A percentile compares a stretch with the other conserved stretches of the same genome.
phyloP scores from a whole-genome alignment of 2,329 filamentous ascomycete genomes.

The Diaporthe sp. region DNA sequence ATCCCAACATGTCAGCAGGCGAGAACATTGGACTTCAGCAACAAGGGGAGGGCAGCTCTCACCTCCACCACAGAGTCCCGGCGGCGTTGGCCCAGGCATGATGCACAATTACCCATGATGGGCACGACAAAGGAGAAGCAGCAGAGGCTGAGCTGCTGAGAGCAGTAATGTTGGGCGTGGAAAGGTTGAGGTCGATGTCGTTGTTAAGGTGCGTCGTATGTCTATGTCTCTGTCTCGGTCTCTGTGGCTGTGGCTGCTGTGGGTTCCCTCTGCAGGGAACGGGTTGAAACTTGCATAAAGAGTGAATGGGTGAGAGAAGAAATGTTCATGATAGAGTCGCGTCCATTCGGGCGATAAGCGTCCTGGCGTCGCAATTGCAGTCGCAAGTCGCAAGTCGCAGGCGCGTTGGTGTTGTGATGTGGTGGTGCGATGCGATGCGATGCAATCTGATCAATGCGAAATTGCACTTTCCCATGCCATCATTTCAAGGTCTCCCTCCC shows the following conservation, averaged over 20 bases:
- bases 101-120: constrained; percentile 41
- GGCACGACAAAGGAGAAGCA: constrained; percentile 28
- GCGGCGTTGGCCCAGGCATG: constrained; percentile 40
- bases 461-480: constrained; percentile 33
- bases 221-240: not conserved
- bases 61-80: constrained; percentile 41
- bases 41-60: not conserved
- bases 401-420: constrained; percentile 8
- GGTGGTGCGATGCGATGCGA: not conserved
- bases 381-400: constrained; percentile 9
- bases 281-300: constrained; percentile 35
- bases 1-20: constrained; percentile 21
- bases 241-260: not conserved
- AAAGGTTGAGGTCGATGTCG: not conserved
- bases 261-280: constrained; percentile 36
- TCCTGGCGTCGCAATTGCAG: not conserved
- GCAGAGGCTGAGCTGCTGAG: not conserved
- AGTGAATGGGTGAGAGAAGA: constrained; percentile 22
- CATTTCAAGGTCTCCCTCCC: not conserved
- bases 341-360: constrained; percentile 1
- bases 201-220: not conserved
- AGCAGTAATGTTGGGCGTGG: not conserved
- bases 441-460: constrained; percentile 22
- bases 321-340: constrained; percentile 8
- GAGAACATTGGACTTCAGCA: not conserved